Evolutionary conservation across 805 yeast species (phyloP), one percentile per base, ranked within the genome.

Genomic region (Ogataea philodendri): DNA sequence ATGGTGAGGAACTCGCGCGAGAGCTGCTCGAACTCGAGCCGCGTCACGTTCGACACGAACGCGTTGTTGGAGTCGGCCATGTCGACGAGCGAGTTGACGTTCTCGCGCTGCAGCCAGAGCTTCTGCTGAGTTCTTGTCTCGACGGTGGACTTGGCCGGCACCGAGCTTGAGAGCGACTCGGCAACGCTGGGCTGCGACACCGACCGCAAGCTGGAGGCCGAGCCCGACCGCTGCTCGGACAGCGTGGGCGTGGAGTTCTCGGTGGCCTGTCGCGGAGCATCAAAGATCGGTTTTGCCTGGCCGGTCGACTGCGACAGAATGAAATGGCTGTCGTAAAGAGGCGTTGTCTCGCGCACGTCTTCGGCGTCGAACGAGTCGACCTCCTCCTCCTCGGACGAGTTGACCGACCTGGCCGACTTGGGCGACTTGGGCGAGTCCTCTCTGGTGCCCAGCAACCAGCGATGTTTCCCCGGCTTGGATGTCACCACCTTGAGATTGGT

Each of bases 61-160:
- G 42, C 36, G 17, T 42, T 48, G 17, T 48, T 51, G 18, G 47
- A 54, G 44, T 49, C 60, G 34, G 50, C 64, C 34, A 79, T 59
- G 54, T 81, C 89, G 62, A 81, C 63, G 26, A 82, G 63, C 3
- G 85, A 77, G 49, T 76, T 81, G 19, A 57, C 39, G 34, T 54
- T 57, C 46, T 84, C 90, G 45, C 90, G 67, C 56, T 84, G 95
- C 21, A 86, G 63, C 95, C 95, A 85, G 33, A 87, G 68, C 44
- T 80, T 73, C 53, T 84, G 93, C 53, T 86, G 95, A 0, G 95
- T 84, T 61, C 95, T 69, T 1, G 85, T 78, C 42, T 79, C 84
- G 18, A 64, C 55, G 13, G 32, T 19, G 11, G 42, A 15, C 8
- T 33, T 34, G 19, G 22, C 3, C 13, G 37, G 22, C 13, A 22